phyloP scores from a whole-genome alignment of 495 filamentous ascomycete species.

The Penicillium verhagenii region DNA sequence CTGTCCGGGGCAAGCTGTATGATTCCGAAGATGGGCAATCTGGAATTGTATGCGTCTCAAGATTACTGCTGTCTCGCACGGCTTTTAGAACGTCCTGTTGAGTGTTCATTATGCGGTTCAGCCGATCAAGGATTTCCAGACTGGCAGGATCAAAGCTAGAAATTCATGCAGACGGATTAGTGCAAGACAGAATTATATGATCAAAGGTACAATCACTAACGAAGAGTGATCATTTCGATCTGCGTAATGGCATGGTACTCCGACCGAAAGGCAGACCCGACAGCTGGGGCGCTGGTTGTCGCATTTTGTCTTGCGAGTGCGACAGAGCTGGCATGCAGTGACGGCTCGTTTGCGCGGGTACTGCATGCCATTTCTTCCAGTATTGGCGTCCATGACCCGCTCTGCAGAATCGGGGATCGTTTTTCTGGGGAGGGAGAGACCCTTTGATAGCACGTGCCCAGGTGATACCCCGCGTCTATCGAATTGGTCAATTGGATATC shows the following conservation, averaged over 20 bases:
- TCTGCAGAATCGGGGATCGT: no score
- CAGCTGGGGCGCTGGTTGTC: not conserved
- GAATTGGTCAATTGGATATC: no score
- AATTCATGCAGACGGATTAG: not conserved
- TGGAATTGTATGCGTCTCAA: not conserved
- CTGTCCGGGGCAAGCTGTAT: not conserved
- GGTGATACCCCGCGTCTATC: no score
- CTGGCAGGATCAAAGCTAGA: not conserved
- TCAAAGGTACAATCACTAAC: not conserved
- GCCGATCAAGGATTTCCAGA: not conserved
- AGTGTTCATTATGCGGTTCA: not conserved
- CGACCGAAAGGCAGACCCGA: not conserved
- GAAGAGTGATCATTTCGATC: not conserved
- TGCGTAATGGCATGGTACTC: not conserved
- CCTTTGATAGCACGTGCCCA: no score
- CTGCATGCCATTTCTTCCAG: no score
- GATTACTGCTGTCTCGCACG: not conserved
- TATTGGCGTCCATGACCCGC: no score
- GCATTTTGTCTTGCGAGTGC: not conserved
- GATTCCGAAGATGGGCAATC: no score
- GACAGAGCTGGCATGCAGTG: constrained; percentile 14
- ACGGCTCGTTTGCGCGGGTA: constrained; percentile 15
- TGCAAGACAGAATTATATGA: not conserved
- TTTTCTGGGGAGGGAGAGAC: no score
- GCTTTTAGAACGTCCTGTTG: not conserved